Base-by-base conservation (phyloP, 164 flowering plant genomes). In the Kingdonia uniflora region DNA sequence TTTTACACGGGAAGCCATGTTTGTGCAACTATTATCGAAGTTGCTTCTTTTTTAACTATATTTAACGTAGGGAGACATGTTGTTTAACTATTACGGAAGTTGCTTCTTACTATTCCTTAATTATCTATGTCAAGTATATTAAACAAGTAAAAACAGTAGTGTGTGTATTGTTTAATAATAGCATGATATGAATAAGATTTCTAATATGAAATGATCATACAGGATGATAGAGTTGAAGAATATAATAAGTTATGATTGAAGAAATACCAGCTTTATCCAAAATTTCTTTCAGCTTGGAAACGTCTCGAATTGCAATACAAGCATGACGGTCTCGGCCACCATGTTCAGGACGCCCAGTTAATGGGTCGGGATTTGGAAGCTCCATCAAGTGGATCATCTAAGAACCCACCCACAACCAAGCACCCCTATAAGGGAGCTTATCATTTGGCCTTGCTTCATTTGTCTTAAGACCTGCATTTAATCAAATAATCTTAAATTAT, bases 381-480 rank as follows among this genome's bases (percentile, higher is more conserved):
- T 92, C 99, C 96, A 92, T 88, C 64, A 92, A 68, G 64, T 92
- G 99, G 73, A 92, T 88, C 99, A 92, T 92, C 68, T 84, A 96
- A 41, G 96, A 74, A 49, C 99, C 99, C 58, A 94, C 95, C 99
- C 97, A 94, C 52, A 94, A 67, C 99, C 97, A 94, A 57, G 87
- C 95, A 70, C 99, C 99, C 58, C 95, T 76, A 53, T 88, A 94
- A 0, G 97, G 97, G 23, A 94, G 99, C 73, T 94, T 88, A 29
- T 81, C 89, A 65, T 84, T 62, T n/a, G 99, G 99, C 56, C 97
- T 80, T 53, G 95, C 97, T 69, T 88, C 97, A 66, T 88, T 92
- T 74, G 85, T 81, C 58, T 78, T 52, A 39, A 83, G 65, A 33
- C 68, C 73, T 66, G 55, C 16, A 52, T 21, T 57, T 21, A 54